These are phyloP conservation scores for Alternaria gansuensis DNA, from an alignment of 2,329 filamentous ascomycete genomes.

Conservation along the genomic window DNA sequence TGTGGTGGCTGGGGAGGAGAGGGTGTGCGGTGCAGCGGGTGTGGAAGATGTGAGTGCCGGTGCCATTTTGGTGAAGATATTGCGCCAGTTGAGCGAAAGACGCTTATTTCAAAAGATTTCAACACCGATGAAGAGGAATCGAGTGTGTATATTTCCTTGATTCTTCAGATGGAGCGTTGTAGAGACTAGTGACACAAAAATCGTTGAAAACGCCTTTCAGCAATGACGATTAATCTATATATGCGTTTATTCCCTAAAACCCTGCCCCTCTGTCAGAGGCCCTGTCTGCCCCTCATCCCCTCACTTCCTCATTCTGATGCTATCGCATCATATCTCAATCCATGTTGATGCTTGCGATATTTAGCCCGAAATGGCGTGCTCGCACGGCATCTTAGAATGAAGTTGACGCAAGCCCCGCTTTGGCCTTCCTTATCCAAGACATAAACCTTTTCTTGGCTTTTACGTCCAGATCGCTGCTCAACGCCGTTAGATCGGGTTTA, in stretches of 20 bases:
- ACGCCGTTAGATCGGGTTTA: neutral
- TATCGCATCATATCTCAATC: constrained; percentile 26
- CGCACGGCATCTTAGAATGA: constrained; percentile 13
- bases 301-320: constrained; percentile 10
- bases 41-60: constrained; percentile 53
- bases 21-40: constrained; percentile 52
- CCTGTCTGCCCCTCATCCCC: constrained; percentile 19
- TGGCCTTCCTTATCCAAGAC: neutral
- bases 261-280: constrained; percentile 21
- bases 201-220: neutral
- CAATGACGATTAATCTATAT: constrained; percentile 1
- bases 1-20: constrained; percentile 40
- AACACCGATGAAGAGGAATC: no score
- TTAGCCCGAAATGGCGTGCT: constrained; percentile 46
- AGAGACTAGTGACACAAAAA: neutral
- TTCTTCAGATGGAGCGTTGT: neutral
- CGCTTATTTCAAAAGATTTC: neutral
- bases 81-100: neutral
- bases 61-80: constrained; percentile 42
- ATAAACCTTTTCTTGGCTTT: neutral
- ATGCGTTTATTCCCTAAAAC: neutral
- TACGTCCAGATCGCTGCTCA: neutral
- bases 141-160: neutral
- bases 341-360: constrained; percentile 36
- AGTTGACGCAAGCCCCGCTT: constrained; percentile 20